Percentiles rank a stretch among this genome's conserved stretches.
Conservation (phyloP, 306 rosid genomes). For the Alnus rubra region DNA sequence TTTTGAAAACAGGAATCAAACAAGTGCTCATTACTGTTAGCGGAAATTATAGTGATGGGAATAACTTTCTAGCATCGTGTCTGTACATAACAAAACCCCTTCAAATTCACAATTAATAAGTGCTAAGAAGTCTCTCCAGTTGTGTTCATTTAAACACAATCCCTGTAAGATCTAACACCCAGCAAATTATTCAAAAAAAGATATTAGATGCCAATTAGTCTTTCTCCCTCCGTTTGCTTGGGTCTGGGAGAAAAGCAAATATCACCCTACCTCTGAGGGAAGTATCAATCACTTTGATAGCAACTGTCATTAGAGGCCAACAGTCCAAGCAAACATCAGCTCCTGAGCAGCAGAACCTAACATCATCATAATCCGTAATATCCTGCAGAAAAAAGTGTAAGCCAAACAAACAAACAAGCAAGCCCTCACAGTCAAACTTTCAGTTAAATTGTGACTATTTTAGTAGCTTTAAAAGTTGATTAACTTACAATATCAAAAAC, state of each 20-base stretch:
- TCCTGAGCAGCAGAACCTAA: constrained; percentile 92
- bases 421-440: neutral
- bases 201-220: constrained; percentile 4
- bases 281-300: constrained; percentile 80
- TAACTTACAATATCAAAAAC: constrained; percentile 81
- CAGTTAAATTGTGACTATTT: neutral
- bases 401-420: neutral
- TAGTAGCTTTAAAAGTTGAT: constrained; percentile 18
- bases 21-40: neutral
- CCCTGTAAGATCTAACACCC: neutral
- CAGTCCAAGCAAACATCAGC: constrained; percentile 93
- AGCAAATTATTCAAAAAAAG: neutral
- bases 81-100: neutral
- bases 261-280: constrained; percentile 65
- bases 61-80: neutral
- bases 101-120: neutral
- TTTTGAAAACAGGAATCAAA: too few relatives aligned
- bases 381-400: constrained; percentile 49
- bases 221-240: neutral
- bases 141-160: neutral
- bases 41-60: neutral
- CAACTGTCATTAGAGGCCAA: constrained; percentile 95
- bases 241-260: neutral
- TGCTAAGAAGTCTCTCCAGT: neutral
- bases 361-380: constrained; percentile 89